Conservation (phyloP, 148 eudicot species). For the Chenopodium formosanum region DNA sequence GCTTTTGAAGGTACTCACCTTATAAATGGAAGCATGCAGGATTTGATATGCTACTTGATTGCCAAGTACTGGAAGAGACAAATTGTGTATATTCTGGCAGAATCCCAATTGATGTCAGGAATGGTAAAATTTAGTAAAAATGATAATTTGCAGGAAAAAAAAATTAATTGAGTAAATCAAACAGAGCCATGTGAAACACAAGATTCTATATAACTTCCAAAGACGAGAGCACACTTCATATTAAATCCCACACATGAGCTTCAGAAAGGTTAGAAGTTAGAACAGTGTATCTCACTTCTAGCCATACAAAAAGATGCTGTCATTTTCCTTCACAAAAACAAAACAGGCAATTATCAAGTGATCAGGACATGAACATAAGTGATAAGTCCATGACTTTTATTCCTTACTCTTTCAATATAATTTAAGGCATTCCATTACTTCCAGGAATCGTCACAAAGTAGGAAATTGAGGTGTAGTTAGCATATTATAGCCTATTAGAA, state of each 20-base stretch:
- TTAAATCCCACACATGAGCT: neutral
- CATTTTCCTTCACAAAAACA: neutral
- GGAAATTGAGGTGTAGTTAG: neutral
- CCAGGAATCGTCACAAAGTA: neutral
- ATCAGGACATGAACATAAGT: too few relatives aligned
- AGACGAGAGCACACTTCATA: neutral
- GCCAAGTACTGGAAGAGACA: constrained; percentile 46
- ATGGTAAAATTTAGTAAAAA: neutral
- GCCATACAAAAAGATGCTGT: neutral
- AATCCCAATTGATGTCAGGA: constrained; percentile 8
- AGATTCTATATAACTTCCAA: neutral
- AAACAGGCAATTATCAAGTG: too few relatives aligned
- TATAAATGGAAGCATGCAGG: constrained; percentile 66
- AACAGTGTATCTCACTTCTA: neutral
- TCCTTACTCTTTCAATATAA: neutral
- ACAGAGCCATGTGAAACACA: neutral
- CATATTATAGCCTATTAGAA: neutral
- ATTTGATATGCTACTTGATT: constrained; percentile 37
- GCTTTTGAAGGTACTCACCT: constrained; percentile 39
- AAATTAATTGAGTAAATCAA: neutral
- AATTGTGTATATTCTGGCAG: constrained; percentile 64
- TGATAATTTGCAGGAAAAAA: neutral
- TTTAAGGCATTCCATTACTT: neutral
- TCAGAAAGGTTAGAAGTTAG: neutral
- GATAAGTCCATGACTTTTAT: neutral